Conservation (phyloP, 345 rosid genomes). For the Citrus cavaleriei region DNA sequence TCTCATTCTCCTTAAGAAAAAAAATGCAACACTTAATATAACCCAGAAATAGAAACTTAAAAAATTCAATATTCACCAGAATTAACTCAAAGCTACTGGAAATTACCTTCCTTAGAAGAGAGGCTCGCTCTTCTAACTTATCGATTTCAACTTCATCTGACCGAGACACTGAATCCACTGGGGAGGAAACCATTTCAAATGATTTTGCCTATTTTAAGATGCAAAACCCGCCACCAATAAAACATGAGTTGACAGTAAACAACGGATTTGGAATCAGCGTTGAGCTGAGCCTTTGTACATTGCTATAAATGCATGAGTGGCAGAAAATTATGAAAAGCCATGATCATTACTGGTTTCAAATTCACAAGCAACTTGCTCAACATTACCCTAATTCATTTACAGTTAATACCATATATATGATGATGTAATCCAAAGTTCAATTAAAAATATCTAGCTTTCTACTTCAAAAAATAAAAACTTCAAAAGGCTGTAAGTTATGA, state of each 20-base stretch:
- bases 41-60: background rate
- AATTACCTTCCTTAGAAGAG: constrained; percentile 67
- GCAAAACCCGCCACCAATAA: background rate
- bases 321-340: too few species aligned
- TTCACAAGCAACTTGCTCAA: background rate
- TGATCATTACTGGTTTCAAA: too few species aligned
- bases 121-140: constrained; percentile 69
- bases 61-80: background rate
- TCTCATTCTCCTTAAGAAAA: background rate
- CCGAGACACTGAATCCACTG: constrained; percentile 31
- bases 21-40: background rate
- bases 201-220: constrained; percentile 47
- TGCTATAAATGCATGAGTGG: too few species aligned
- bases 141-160: constrained; percentile 60
- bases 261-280: too few species aligned
- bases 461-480: background rate
- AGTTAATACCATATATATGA: too few species aligned
- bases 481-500: background rate
- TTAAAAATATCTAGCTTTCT: background rate
- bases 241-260: background rate
- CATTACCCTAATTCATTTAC: too few species aligned
- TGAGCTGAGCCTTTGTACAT: too few species aligned
- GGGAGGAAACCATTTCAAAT: constrained; percentile 37
- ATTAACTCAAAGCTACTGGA: background rate
- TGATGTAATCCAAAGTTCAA: too few species aligned